Conservation (phyloP, 2,329 filamentous ascomycete genomes). For the Nigrospora sphaerica region DNA sequence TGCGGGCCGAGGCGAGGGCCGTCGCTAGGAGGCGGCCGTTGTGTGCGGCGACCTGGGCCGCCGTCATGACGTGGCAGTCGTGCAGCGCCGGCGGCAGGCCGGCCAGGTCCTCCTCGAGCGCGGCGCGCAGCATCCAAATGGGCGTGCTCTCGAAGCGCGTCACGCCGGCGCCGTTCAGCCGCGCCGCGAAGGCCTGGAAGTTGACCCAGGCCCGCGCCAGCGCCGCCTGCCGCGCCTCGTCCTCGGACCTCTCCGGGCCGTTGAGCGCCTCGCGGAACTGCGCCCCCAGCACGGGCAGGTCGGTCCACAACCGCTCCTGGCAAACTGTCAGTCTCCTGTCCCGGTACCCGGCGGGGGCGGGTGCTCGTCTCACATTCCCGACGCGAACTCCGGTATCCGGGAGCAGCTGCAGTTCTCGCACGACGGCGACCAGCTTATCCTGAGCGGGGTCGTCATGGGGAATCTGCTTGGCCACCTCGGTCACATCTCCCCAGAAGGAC, state of each 20-base stretch:
- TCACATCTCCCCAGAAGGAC: constrained; percentile 14
- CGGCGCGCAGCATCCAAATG: constrained; percentile 20
- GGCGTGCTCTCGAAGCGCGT: constrained; percentile 8
- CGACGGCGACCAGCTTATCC: constrained; percentile 16
- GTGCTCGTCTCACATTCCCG: constrained; percentile 14
- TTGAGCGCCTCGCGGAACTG: constrained; percentile 14
- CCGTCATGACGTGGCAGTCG: constrained; percentile 12
- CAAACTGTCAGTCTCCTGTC: constrained; percentile 2
- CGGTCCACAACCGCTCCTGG: constrained; percentile 15
- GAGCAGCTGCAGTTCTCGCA: constrained; percentile 16
- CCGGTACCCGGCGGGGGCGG: background rate
- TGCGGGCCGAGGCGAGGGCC: constrained; percentile 10
- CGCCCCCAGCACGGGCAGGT: constrained; percentile 16
- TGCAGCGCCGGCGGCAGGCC: background rate
- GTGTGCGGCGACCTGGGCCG: constrained; percentile 20
- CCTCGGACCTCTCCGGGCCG: constrained; percentile 1
- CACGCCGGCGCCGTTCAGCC: constrained; percentile 14
- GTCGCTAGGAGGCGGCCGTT: constrained; percentile 13
- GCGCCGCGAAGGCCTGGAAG: constrained; percentile 20
- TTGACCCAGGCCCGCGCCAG: constrained; percentile 10
- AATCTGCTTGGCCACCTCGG: constrained; percentile 15
- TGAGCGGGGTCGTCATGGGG: constrained; percentile 14
- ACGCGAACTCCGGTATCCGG: constrained; percentile 14
- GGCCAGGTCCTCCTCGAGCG: constrained; percentile 14
- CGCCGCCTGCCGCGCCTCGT: constrained; percentile 6